A percentile compares a stretch with the other conserved stretches of the same genome.
These are phyloP conservation scores for Bretziella fagacearum DNA, from an alignment of 2,329 filamentous ascomycete genomes.

Conservation along the genomic window DNA sequence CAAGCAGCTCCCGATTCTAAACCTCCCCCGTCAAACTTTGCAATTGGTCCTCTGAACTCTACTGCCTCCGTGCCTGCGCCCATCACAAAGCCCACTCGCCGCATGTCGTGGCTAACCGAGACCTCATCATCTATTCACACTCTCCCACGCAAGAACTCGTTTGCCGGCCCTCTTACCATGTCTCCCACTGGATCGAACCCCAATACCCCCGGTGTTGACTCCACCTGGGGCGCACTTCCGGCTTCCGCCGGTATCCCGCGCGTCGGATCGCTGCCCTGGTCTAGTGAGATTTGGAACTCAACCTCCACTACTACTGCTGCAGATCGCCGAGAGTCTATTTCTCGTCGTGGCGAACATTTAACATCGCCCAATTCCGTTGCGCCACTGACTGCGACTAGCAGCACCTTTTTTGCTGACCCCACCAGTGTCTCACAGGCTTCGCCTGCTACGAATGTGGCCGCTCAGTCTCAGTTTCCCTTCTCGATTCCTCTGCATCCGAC, in stretches of 20 bases:
- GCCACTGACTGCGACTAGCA: constrained; percentile 27
- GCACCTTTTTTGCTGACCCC: constrained; percentile 34
- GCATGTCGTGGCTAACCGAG: constrained; percentile 78
- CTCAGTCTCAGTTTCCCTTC: constrained; percentile 59
- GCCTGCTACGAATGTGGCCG: constrained; percentile 33
- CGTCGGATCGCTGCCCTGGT: constrained; percentile 47
- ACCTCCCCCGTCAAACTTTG: background rate
- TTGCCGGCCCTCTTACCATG: constrained; percentile 55
- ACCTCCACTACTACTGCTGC: constrained; percentile 14
- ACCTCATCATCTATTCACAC: constrained; percentile 40
- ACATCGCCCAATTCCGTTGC: constrained; percentile 54
- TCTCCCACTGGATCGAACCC: constrained; percentile 68
- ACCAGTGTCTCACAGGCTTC: constrained; percentile 29
- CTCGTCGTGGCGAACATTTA: constrained; percentile 56
- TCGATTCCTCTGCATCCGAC: constrained; percentile 77
- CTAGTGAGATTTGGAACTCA: constrained; percentile 59
- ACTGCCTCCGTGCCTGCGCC: constrained; percentile 23
- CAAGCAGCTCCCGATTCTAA: background rate
- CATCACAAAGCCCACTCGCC: constrained; percentile 44
- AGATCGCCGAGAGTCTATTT: constrained; percentile 61
- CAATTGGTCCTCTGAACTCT: constrained; percentile 24
- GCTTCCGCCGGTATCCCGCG: constrained; percentile 33
- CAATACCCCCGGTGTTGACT: constrained; percentile 57
- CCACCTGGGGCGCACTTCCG: constrained; percentile 38
- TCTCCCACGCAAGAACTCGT: constrained; percentile 57